Evolutionary conservation across 192 early-diverging fungal species (phyloP), one percentile per base, ranked within the genome.

Genomic region (Umbelopsis sp.): DNA sequence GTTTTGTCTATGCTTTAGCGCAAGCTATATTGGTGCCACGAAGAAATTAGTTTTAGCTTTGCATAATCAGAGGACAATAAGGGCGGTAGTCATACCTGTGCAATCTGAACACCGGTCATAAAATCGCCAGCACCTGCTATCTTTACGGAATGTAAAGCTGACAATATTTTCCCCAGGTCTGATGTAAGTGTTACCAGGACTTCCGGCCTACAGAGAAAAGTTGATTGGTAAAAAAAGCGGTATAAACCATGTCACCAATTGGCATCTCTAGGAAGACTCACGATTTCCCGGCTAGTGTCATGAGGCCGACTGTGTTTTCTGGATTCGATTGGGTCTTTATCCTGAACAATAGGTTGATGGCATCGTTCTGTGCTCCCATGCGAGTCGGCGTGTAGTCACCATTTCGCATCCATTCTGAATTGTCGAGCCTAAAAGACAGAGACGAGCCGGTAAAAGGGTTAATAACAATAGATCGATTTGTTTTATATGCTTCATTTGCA

Each of bases 321-420:
- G 96, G 94, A 80, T 99, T 97, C 38, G 87, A 87, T 54, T 91
- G 89, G 8, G 92, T 95, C 80, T 99, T 99, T 52, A 91, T 88
- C 45, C 88, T 85, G 80, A 97, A 98, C 75, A 99, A 84, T 68
- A 94, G 83, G 78, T 93, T 95, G 72, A 95, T 94, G 0, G 96
- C 90, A 78, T 99, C 97, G 50, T 88, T 91, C 81, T 99, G 97
- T 56, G 96, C 96, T 76, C 94, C 92, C 75, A 95, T 82, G 71
- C 97, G 89, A 34, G 91, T 93, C 21, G 97, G 97, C 66, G 93
- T 95, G 80, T 95, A 98, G 78, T 99, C 97, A 68, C 96, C 97
- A 76, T 98, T 98, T 76, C 97, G 90, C 91, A 96, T 94, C 95
- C 95, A 99, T 81, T 99, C 97, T 4, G 96, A 98, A 84, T 99